These are phyloP conservation scores for Colletotrichum musae DNA, from an alignment of 2,329 filamentous ascomycete species.

Conservation along the genomic window DNA sequence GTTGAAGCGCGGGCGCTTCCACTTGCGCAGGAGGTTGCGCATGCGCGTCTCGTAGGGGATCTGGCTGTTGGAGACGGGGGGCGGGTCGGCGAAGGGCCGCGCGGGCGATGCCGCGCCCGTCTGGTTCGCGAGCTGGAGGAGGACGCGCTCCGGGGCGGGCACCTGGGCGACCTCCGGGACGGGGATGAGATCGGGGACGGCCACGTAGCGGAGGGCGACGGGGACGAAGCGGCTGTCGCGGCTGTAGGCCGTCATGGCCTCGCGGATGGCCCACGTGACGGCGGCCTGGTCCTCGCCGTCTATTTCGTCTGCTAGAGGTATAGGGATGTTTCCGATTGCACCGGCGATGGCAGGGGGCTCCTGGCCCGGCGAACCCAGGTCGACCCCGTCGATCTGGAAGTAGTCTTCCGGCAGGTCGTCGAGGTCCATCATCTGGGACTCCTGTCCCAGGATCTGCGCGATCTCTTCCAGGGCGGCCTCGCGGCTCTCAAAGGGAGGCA, in stretches of 20 bases:
- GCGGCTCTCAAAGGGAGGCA: conserved; percentile 17
- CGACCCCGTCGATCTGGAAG: background rate
- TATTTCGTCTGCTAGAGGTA: no score
- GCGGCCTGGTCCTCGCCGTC: conserved; percentile 9
- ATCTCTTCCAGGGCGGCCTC: conserved; percentile 15
- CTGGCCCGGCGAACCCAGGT: background rate
- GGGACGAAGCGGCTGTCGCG: conserved; percentile 33
- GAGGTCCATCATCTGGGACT: background rate
- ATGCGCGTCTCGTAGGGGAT: conserved; percentile 8
- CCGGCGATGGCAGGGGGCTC: no score
- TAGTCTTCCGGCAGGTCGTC: background rate
- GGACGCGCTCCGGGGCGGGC: conserved; percentile 2
- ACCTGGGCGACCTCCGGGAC: conserved; percentile 15
- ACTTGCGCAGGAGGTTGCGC: conserved; percentile 25
- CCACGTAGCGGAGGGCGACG: conserved; percentile 28
- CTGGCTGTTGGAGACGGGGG: background rate
- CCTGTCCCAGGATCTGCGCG: conserved; percentile 17
- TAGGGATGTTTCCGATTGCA: no score
- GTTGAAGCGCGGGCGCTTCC: conserved; percentile 35
- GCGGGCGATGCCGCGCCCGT: background rate
- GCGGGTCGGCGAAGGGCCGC: conserved; percentile 15
- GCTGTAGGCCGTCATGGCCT: conserved; percentile 8
- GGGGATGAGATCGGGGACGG: conserved; percentile 10
- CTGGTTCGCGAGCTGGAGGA: conserved; percentile 21
- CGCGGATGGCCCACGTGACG: conserved; percentile 9